Evolutionary conservation across 2,329 filamentous ascomycete genomes (phyloP).

Genomic region (Fusarium hostae): DNA sequence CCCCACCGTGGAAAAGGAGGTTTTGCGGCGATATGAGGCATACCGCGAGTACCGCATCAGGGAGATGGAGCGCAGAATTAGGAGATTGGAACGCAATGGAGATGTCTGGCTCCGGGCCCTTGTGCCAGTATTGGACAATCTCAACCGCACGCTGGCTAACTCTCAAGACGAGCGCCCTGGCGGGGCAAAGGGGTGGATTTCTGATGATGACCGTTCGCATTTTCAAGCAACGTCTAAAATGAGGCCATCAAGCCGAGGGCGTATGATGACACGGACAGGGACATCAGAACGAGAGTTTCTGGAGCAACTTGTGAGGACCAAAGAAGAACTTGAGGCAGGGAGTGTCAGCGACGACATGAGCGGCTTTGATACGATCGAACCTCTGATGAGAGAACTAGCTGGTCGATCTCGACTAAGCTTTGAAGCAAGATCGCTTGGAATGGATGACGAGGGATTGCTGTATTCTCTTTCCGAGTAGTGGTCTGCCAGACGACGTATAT

Average conservation of each 20-base stretch:
- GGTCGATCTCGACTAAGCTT: constrained; percentile 45
- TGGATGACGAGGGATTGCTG: constrained; percentile 36
- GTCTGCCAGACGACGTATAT: background rate
- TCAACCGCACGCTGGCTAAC: constrained; percentile 52
- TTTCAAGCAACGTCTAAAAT: constrained; percentile 14
- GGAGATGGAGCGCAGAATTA: constrained; percentile 61
- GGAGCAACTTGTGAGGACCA: constrained; percentile 44
- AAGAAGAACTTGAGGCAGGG: constrained; percentile 41
- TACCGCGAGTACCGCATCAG: constrained; percentile 55
- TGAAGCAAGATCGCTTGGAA: constrained; percentile 42
- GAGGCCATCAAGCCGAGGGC: constrained; percentile 32
- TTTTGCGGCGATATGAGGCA: constrained; percentile 53
- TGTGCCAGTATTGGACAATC: constrained; percentile 57
- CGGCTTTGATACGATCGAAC: constrained; percentile 56
- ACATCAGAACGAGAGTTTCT: constrained; percentile 47
- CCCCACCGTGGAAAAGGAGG: constrained; percentile 48
- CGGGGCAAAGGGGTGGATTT: constrained; percentile 45
- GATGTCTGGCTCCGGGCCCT: constrained; percentile 59
- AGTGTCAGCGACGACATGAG: constrained; percentile 47
- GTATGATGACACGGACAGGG: constrained; percentile 40
- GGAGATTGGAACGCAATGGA: constrained; percentile 58
- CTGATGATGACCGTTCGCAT: constrained; percentile 46
- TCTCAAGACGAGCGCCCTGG: constrained; percentile 21
- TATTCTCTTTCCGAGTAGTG: constrained; percentile 26
- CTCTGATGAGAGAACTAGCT: constrained; percentile 58